A percentile compares a stretch with the other conserved stretches of the same genome.
These are phyloP conservation scores for Martensiomyces pterosporus DNA, from an alignment of 192 early-diverging fungal genomes.

Conservation along the genomic window DNA sequence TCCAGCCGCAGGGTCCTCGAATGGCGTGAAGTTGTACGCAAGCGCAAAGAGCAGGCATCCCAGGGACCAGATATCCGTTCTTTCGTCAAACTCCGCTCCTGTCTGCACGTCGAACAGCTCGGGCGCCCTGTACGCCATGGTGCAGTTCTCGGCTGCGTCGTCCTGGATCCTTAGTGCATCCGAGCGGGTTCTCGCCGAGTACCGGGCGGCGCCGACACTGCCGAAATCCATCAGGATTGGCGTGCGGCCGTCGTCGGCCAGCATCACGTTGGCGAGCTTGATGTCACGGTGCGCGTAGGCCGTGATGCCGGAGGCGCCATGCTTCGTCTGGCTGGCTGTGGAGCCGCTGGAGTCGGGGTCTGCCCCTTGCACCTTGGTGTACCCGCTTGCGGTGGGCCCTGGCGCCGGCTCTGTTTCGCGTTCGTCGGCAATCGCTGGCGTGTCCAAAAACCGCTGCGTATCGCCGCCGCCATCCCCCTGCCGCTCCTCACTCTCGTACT, in stretches of 20 bases:
- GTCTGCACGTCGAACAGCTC: slow-evolving; percentile 78
- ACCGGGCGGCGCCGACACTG: slow-evolving; percentile 56
- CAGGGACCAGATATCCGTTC: slow-evolving; percentile 75
- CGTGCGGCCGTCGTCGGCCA: slow-evolving; percentile 60
- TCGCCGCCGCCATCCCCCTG: background rate
- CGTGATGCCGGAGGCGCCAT: no score
- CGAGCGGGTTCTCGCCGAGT: slow-evolving; percentile 52
- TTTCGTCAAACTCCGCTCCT: slow-evolving; percentile 56
- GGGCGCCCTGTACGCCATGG: slow-evolving; percentile 74
- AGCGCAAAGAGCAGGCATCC: slow-evolving; percentile 71
- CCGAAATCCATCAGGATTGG: slow-evolving; percentile 79
- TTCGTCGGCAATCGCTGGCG: background rate
- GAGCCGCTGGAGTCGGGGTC: no score
- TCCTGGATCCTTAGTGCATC: slow-evolving; percentile 69
- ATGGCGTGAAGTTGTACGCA: slow-evolving; percentile 66
- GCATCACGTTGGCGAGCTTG: slow-evolving; percentile 70
- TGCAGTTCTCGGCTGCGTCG: slow-evolving; percentile 63
- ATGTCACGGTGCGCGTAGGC: slow-evolving; percentile 71
- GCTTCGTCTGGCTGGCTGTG: no score
- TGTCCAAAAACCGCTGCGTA: background rate
- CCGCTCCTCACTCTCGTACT: background rate
- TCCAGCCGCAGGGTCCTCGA: slow-evolving; percentile 61
- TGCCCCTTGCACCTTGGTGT: no score
- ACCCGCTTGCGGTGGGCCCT: no score
- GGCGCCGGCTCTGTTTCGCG: background rate